Percentiles rank a stretch among this genome's conserved stretches.
Evolutionary conservation across 176 grass and related monocot species (phyloP).

Genomic region (Ensete glaucum): DNA sequence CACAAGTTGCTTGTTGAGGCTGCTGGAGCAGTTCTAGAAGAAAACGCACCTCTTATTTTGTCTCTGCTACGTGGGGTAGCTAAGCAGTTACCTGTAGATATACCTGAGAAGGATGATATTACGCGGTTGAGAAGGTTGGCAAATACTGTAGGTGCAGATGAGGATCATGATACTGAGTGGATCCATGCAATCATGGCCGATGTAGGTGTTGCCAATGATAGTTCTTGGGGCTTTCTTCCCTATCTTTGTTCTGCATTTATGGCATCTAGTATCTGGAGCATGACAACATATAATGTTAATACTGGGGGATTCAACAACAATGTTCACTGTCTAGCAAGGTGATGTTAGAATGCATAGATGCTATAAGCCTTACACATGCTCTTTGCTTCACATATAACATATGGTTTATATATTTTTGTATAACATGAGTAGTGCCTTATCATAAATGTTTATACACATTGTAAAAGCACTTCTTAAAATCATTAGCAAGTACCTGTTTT

Average conservation of each 20-base stretch:
- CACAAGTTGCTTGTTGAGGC: constrained; percentile 74
- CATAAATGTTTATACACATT: neutral
- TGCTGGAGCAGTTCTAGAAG: constrained; percentile 63
- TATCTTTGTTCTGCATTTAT: constrained; percentile 95
- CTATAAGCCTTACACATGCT: neutral
- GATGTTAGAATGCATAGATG: neutral
- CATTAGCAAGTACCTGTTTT: neutral
- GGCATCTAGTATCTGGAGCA: constrained; percentile 79
- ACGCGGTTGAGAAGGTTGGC: constrained; percentile 72
- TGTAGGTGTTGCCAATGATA: constrained; percentile 61
- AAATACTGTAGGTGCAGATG: constrained; percentile 56
- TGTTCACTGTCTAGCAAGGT: constrained; percentile 90
- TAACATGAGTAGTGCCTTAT: neutral
- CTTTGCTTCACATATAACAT: neutral
- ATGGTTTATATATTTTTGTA: neutral
- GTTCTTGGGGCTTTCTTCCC: constrained; percentile 87
- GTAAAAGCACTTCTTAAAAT: neutral
- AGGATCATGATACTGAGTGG: constrained; percentile 89
- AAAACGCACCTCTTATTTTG: constrained; percentile 83
- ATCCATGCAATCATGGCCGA: constrained; percentile 69
- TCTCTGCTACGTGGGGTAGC: constrained; percentile 61
- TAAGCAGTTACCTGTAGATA: constrained; percentile 64
- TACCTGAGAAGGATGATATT: constrained; percentile 78
- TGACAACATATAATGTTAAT: constrained; percentile 60
- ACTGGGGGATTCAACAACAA: constrained; percentile 85